Base-by-base conservation (phyloP, 108 stramenopile genomes). In the Pseudonitzschia multiseries region DNA sequence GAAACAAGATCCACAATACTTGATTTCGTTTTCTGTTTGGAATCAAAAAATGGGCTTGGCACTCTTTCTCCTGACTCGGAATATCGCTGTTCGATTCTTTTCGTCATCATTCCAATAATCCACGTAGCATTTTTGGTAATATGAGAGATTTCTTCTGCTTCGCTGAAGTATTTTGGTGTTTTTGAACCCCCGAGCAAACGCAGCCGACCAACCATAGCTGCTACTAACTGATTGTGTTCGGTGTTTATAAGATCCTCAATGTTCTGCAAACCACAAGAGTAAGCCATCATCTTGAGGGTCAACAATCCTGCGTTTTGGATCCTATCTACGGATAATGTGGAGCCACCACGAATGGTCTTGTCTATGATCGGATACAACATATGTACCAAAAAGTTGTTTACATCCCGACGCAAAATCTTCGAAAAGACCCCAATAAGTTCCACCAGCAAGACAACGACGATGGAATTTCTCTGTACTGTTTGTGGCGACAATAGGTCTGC, bases 321-420 rank as follows among this genome's bases (percentile, higher is more conserved):
- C 3, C 3, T 36, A 22, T 40, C 32, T 2, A 5, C 31, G 12
- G 18, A 21, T 21, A 31, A 17, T 31, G 20, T 40, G 17, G 61
- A 59, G 27, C 29, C 57, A 31, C 57, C 57, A 31, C 29, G 57
- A 27, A 59, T 59, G 26, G 63, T 69, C 53, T 65, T 77, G n/a
- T 77, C 70, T 10, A 70, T 40, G 8, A 65, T 22, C 22, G 70
- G 76, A 31, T 65, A 70, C 26, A 76, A 41, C 21, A 69, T 56
- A 13, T 43, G 27, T 8, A 18, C 4, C 8, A 62, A 20, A 27
- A 76, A n/a, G 17, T 32, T 10, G 20, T 69, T 33, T 24, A 33
- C 8, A 27, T 64, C 69, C 28, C 29, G 9, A 0, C 42, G 24
- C 44, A 76, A 4, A 26, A 76, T 28, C n/a, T 57, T 9, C 2